Percentiles rank a stretch among this genome's conserved stretches.
phyloP scores from a whole-genome alignment of 2,329 filamentous ascomycete species.

The Fusarium oxysporum region DNA sequence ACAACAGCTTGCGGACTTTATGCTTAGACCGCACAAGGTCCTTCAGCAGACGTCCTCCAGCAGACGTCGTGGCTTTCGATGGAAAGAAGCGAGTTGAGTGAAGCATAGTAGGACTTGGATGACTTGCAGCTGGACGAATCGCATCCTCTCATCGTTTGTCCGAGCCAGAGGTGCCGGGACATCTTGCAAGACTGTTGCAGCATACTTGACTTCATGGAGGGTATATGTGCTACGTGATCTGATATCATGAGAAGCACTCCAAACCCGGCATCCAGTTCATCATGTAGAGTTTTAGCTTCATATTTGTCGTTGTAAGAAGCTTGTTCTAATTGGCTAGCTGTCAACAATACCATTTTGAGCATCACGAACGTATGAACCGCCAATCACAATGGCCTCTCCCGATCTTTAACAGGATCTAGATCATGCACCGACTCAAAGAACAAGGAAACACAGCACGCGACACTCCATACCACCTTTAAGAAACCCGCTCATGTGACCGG shows the following conservation, averaged over 20 bases:
- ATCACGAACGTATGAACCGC: neutral
- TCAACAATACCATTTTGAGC: neutral
- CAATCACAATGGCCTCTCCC: neutral
- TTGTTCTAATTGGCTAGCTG: neutral
- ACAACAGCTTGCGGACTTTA: neutral
- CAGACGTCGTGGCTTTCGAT: fast-evolving
- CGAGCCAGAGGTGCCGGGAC: neutral
- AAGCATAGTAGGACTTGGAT: fast-evolving
- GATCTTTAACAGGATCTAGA: neutral
- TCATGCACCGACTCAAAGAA: neutral
- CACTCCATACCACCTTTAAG: neutral
- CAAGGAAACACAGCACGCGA: neutral
- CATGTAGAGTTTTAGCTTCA: neutral
- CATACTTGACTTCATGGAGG: neutral
- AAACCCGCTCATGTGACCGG: constrained; percentile 27
- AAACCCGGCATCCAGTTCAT: too few relatives aligned
- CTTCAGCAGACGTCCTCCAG: neutral
- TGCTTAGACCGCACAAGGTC: fast-evolving
- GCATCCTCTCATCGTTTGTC: neutral
- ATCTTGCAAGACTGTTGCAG: neutral
- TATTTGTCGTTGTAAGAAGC: neutral
- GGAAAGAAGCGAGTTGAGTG: fast-evolving
- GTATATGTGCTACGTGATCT: neutral
- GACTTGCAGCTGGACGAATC: neutral
- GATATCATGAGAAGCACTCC: neutral